Evolutionary conservation across 2,329 filamentous ascomycete species (phyloP).

Genomic region (Diplocarpon rosae): DNA sequence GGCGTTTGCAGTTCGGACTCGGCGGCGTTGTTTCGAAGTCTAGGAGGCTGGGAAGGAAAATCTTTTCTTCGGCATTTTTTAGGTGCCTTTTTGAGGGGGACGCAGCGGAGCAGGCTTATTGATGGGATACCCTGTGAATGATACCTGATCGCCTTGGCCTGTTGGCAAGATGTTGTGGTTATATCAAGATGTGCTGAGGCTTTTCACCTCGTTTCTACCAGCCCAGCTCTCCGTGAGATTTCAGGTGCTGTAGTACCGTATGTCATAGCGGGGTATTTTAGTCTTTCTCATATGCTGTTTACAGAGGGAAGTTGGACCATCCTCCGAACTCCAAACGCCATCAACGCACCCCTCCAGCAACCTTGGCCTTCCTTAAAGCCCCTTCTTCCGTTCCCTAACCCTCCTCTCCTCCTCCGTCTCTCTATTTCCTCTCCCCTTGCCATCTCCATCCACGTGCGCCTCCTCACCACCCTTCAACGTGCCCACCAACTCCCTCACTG

Average conservation of each 20-base stretch:
- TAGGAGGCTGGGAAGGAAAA: too few relatives aligned
- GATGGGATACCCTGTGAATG: not conserved
- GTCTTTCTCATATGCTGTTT: too few relatives aligned
- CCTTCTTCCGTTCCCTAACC: conserved; percentile 16
- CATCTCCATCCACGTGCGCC: not conserved
- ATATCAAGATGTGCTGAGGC: conserved; percentile 2
- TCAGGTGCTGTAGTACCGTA: too few relatives aligned
- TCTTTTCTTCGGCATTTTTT: too few relatives aligned
- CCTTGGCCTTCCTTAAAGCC: not conserved
- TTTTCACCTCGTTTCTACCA: not conserved
- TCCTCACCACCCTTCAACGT: conserved; percentile 11
- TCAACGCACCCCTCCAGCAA: too few relatives aligned
- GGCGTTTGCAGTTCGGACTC: too few relatives aligned
- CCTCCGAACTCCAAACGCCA: too few relatives aligned
- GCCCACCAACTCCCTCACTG: conserved; percentile 25
- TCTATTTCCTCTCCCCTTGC: not conserved
- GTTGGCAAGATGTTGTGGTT: conserved; percentile 5
- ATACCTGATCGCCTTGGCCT: conserved; percentile 8
- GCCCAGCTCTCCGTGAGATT: too few relatives aligned
- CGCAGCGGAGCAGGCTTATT: conserved; percentile 1
- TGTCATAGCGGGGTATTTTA: too few relatives aligned
- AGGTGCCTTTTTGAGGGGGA: not conserved
- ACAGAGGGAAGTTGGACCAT: too few relatives aligned
- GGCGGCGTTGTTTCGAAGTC: too few relatives aligned
- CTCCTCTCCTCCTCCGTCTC: conserved; percentile 20